Evolutionary conservation across 768 basidiomycete species (phyloP).

Genomic region (Boletus sp.): DNA sequence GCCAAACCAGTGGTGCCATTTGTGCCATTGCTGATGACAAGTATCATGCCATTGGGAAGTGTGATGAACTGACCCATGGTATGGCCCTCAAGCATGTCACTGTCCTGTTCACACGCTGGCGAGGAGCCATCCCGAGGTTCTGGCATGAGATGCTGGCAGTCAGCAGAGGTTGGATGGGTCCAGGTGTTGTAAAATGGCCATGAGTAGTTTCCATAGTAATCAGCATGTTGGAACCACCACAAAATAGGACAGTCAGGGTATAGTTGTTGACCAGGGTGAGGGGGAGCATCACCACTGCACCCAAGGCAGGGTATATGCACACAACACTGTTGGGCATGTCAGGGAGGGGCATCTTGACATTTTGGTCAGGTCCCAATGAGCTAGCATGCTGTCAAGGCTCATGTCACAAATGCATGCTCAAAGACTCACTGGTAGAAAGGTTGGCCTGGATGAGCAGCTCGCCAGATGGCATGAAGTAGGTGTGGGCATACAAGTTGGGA

Average conservation of each 20-base stretch:
- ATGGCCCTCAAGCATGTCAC: constrained; percentile 68
- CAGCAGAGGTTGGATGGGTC: constrained; percentile 63
- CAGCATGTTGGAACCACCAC: constrained; percentile 81
- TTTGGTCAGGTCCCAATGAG: constrained; percentile 53
- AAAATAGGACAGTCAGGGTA: constrained; percentile 82
- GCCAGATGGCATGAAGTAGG: constrained; percentile 71
- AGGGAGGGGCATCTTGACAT: constrained; percentile 62
- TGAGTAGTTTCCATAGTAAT: constrained; percentile 74
- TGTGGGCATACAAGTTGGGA: constrained; percentile 73
- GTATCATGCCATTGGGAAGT: constrained; percentile 72
- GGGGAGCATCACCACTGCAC: constrained; percentile 86
- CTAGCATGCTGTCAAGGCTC: constrained; percentile 20
- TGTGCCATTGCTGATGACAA: constrained; percentile 76
- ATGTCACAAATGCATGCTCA: not conserved
- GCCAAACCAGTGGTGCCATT: constrained; percentile 92
- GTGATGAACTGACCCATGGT: constrained; percentile 93
- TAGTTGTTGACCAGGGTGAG: constrained; percentile 91
- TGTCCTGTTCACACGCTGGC: constrained; percentile 65
- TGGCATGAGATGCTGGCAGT: constrained; percentile 84
- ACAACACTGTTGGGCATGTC: constrained; percentile 71
- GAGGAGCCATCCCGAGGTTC: constrained; percentile 70
- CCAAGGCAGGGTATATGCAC: constrained; percentile 88
- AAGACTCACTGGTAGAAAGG: constrained; percentile 58
- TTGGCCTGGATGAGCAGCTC: constrained; percentile 81
- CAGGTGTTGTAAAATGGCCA: constrained; percentile 73